Conservation (phyloP, 2,329 filamentous ascomycete genomes). For the Colletotrichum sp. region DNA sequence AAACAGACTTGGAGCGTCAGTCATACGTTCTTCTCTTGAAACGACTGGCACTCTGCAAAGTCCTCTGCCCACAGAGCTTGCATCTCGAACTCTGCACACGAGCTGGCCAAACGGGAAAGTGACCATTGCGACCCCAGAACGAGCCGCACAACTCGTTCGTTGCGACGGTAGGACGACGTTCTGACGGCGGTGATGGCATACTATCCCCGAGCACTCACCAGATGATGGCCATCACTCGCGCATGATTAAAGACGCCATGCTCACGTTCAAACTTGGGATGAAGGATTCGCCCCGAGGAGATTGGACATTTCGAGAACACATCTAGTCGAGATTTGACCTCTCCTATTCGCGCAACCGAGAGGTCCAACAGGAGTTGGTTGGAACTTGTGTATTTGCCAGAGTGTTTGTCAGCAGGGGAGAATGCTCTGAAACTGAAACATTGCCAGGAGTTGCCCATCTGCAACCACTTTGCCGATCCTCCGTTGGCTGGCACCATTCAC, state of each 20-base stretch:
- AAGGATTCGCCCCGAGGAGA: background rate
- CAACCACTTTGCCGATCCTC: background rate
- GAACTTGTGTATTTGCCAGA: background rate
- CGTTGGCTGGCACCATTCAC: background rate
- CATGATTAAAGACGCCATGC: background rate
- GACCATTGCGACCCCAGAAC: background rate
- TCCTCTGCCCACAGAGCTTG: background rate
- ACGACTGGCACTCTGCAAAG: background rate
- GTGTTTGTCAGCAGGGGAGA: background rate
- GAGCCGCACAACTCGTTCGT: background rate
- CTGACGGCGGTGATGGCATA: background rate
- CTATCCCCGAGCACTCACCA: background rate
- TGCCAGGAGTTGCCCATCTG: background rate
- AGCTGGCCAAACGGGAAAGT: background rate
- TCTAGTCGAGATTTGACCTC: background rate
- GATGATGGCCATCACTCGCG: background rate
- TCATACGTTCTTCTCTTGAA: background rate
- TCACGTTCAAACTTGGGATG: background rate
- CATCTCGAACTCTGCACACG: background rate
- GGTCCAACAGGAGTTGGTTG: background rate
- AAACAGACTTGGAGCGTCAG: background rate
- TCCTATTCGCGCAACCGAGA: background rate
- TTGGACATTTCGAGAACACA: background rate
- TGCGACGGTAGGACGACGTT: background rate
- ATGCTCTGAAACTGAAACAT: background rate